Percentiles rank a stretch among this genome's conserved stretches.
Evolutionary conservation across 495 filamentous ascomycete species (phyloP).

Genomic region (Parathielavia hyrcaniae): DNA sequence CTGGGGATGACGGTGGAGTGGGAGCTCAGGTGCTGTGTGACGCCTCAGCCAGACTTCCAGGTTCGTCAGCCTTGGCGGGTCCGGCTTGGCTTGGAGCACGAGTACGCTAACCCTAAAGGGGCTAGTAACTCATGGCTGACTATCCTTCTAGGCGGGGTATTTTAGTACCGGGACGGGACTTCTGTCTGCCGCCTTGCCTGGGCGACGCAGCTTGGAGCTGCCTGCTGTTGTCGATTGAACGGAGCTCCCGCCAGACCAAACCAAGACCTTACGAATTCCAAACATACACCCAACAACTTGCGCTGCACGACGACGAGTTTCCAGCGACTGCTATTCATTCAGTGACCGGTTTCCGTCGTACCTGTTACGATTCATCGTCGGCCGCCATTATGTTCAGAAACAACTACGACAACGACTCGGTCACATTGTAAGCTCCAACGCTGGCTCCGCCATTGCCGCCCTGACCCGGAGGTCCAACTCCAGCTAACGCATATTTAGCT

Average conservation of each 20-base stretch:
- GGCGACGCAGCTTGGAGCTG: conserved; percentile 37
- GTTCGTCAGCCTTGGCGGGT: conserved; percentile 31
- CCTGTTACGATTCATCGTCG: neutral
- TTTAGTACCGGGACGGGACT: conserved; percentile 7
- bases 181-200: conserved; percentile 22
- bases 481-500: conserved; percentile 51
- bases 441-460: conserved; percentile 6
- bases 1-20: conserved; percentile 18
- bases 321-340: neutral
- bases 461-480: neutral
- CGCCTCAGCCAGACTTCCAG: conserved; percentile 11
- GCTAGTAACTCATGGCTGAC: neutral
- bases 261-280: conserved; percentile 2
- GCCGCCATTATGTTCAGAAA: conserved; percentile 84
- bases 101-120: neutral
- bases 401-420: conserved; percentile 99
- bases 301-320: neutral
- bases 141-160: conserved; percentile 13
- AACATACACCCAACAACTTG: conserved; percentile 8
- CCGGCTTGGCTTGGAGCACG: neutral
- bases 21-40: conserved; percentile 21
- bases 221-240: conserved; percentile 21
- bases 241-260: conserved; percentile 14
- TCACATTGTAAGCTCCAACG: conserved; percentile 76
- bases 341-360: neutral